phyloP scores from a whole-genome alignment of 106 monocot species.

The Agapanthus africanus region DNA sequence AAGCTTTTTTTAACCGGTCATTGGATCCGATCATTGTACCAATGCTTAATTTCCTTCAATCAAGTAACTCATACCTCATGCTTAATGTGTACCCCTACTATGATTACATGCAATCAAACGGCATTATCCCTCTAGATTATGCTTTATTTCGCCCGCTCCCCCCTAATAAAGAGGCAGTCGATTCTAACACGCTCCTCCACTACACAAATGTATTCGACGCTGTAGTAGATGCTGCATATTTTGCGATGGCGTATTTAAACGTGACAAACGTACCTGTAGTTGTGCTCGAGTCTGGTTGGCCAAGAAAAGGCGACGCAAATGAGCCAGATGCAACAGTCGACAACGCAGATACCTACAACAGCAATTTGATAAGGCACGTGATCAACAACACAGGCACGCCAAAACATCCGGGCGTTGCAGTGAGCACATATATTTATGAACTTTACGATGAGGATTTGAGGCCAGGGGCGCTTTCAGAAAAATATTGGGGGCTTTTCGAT shows the following conservation, averaged over 20 bases:
- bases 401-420: conserved; percentile 79
- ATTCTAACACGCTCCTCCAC: conserved; percentile 90
- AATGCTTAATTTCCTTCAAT: conserved; percentile 82
- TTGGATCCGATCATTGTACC: conserved; percentile 65
- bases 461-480: conserved; percentile 71
- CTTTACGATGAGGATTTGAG: conserved; percentile 87
- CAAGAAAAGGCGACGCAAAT: conserved; percentile 68
- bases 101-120: conserved; percentile 89
- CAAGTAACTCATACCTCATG: conserved; percentile 65
- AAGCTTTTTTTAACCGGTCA: conserved; percentile 95
- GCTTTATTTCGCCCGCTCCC: conserved; percentile 93
- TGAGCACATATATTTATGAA: conserved; percentile 83
- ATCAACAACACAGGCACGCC: conserved; percentile 84
- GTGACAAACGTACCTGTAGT: conserved; percentile 77
- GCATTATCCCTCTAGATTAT: conserved; percentile 89
- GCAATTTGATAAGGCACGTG: conserved; percentile 85
- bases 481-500: conserved; percentile 84
- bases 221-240: conserved; percentile 86
- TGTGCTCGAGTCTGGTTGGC: conserved; percentile 92
- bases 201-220: conserved; percentile 99
- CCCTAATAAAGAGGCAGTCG: conserved; percentile 95
- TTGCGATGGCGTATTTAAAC: conserved; percentile 89
- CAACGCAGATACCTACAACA: conserved; percentile 91
- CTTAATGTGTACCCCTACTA: conserved; percentile 99
- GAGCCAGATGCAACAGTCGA: conserved; percentile 86